Conservation (phyloP, 495 filamentous ascomycete species). For the Neurospora intermedia region DNA sequence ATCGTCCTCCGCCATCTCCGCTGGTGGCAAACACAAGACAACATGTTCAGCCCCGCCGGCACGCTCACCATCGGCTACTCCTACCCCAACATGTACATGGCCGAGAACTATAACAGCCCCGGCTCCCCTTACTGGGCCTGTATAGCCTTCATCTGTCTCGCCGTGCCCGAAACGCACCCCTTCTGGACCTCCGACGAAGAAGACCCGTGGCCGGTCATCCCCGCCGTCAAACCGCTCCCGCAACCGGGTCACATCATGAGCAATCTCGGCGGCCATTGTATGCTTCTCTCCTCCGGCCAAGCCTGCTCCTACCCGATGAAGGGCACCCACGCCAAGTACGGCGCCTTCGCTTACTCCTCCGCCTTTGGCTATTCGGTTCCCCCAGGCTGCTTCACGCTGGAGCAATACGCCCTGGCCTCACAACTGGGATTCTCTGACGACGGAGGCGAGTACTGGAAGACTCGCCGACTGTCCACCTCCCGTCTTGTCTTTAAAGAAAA, state of each 20-base stretch:
- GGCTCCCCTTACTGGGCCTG: constrained; percentile 64
- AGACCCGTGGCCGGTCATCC: constrained; percentile 44
- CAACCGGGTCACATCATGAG: constrained; percentile 61
- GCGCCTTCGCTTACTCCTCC: constrained; percentile 64
- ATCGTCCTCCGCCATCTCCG: constrained; percentile 61
- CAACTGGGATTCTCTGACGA: constrained; percentile 70
- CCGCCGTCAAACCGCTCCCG: constrained; percentile 42
- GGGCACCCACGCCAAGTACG: constrained; percentile 73
- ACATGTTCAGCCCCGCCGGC: constrained; percentile 64
- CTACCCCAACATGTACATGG: constrained; percentile 67
- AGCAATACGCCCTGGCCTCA: constrained; percentile 64
- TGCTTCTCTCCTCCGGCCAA: constrained; percentile 64
- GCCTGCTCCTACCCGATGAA: constrained; percentile 71
- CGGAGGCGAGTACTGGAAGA: constrained; percentile 70
- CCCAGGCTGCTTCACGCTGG: constrained; percentile 61
- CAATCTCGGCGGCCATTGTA: constrained; percentile 53
- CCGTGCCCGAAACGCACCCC: constrained; percentile 54
- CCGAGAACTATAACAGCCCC: constrained; percentile 74
- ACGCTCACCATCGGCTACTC: constrained; percentile 68
- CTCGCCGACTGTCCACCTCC: constrained; percentile 49
- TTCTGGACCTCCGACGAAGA: constrained; percentile 64
- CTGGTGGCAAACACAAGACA: constrained; percentile 64
- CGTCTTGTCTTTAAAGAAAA: constrained; percentile 40
- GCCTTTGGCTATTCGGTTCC: constrained; percentile 69
- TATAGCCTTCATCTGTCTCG: constrained; percentile 62